Evolutionary conservation across 106 monocot species (phyloP), one percentile per base, ranked within the genome.

Genomic region (Platanthera guangdongensis): DNA sequence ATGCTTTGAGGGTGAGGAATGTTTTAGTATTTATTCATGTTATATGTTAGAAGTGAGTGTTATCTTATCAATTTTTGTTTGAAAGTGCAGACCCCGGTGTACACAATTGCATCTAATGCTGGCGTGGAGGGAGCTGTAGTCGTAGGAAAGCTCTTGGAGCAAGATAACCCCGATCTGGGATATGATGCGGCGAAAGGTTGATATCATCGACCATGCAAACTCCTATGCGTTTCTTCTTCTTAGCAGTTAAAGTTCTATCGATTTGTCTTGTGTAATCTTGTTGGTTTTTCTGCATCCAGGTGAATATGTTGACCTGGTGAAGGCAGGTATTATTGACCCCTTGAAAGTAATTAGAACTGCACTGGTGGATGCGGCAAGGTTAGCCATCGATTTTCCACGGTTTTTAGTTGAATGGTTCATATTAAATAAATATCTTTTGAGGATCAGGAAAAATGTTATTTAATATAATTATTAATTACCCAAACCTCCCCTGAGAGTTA

Each of bases 151-250:
- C 86, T 92, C 9, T 76, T 92, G 86, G 91, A 92, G 75, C 86
- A 88, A 79, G 88, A 88, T 70, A 88, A 88, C 64, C 70, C 70
- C 21, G 91, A 92, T 71, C 78, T 92, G 76, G 91, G 91, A 11
- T 92, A 88, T 79, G 91, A 92, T 84, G 91, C 91, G 9, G 91
- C 91, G 3, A 88, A 92, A 84, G 91, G 88, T 92, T 47, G 13
- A 6, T 15, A 70, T 7, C 5, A 7, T 47, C 8, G 8, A 53
- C 39, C 53, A 4, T 53, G 14, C 12, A 2, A 53, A 10, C 14
- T 53, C 14, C 12, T 53, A 10, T 53, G 15, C 47, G 1, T 3
- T 70, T 47, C 3, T 1, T 70, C 7, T 46, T 47, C 22, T 5
- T 47, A 47, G 46, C 16, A 15, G 16, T 48, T 6, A 1, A 70